These are phyloP conservation scores for Saccharomyces eubayanus DNA, from an alignment of 805 yeast species.

Conservation along the genomic window DNA sequence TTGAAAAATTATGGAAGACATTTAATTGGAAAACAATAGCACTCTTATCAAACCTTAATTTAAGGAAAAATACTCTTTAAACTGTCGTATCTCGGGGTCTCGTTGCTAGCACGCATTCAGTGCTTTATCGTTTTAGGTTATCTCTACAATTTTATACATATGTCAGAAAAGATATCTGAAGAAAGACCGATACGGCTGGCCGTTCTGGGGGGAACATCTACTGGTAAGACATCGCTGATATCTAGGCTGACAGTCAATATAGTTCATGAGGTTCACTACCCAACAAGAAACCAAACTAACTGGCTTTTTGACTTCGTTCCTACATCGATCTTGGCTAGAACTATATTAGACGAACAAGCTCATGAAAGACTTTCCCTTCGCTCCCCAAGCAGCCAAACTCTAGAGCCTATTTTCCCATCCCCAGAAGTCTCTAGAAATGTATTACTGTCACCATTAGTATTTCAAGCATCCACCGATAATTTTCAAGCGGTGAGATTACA, in stretches of 20 bases:
- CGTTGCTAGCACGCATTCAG: background rate
- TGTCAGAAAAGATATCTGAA: conserved; percentile 6
- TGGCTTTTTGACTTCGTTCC: conserved; percentile 50
- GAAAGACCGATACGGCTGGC: conserved; percentile 47
- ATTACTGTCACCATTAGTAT: conserved; percentile 33
- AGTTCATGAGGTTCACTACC: conserved; percentile 64
- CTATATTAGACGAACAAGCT: conserved; percentile 41
- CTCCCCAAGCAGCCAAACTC: conserved; percentile 23
- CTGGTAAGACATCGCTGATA: conserved; percentile 55
- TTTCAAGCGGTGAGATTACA: conserved; percentile 15
- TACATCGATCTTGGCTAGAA: conserved; percentile 29
- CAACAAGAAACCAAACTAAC: conserved; percentile 56
- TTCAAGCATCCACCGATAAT: conserved; percentile 29
- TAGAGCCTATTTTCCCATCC: conserved; percentile 26
- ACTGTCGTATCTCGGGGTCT: background rate
- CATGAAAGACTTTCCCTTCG: conserved; percentile 34
- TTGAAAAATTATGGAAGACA: background rate
- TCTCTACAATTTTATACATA: background rate
- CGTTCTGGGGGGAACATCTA: conserved; percentile 48
- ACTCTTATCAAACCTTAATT: background rate
- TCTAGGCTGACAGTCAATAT: conserved; percentile 41
- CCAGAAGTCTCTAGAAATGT: conserved; percentile 27
- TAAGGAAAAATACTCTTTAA: background rate
- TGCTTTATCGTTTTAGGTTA: background rate
- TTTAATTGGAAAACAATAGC: background rate